Evolutionary conservation across 2,329 filamentous ascomycete species (phyloP).

Genomic region (Talaromyces marneffei): DNA sequence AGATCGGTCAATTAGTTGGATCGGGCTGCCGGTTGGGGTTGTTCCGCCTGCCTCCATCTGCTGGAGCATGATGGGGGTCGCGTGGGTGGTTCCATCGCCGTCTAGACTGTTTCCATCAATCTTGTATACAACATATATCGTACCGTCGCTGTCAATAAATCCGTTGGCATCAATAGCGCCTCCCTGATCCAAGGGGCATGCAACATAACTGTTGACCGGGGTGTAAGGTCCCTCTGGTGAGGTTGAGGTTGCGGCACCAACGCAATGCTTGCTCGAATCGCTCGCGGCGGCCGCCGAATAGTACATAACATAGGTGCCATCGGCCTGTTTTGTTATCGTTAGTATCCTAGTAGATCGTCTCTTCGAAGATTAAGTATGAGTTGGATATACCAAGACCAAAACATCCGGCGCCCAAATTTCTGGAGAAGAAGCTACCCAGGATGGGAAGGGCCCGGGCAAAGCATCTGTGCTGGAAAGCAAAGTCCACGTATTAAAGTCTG

Average conservation of each 20-base stretch:
- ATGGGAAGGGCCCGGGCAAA: constrained; percentile 41
- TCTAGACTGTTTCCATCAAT: constrained; percentile 54
- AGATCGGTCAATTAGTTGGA: constrained; percentile 53
- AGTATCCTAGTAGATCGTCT: neutral
- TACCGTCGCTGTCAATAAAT: constrained; percentile 47
- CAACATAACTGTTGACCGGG: constrained; percentile 40
- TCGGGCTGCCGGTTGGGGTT: constrained; percentile 43
- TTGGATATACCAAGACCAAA: constrained; percentile 32
- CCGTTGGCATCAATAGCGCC: constrained; percentile 57
- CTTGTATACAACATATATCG: constrained; percentile 57
- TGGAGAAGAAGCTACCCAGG: constrained; percentile 45
- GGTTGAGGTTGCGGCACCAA: constrained; percentile 48
- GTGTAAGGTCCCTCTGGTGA: constrained; percentile 46
- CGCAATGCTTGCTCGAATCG: constrained; percentile 45
- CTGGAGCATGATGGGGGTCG: constrained; percentile 56
- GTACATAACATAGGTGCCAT: constrained; percentile 52
- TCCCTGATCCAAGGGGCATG: constrained; percentile 47
- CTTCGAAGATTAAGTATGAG: neutral
- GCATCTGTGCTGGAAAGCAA: constrained; percentile 46
- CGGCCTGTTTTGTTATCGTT: constrained; percentile 17
- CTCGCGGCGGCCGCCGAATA: constrained; percentile 45
- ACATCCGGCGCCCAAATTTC: constrained; percentile 58
- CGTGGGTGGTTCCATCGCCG: constrained; percentile 34
- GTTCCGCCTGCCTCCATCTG: constrained; percentile 45
- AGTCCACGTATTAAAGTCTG: constrained; percentile 44